Evolutionary conservation across 1,139 yeast species (phyloP), one percentile per base, ranked within the genome.

Genomic region (Candida tetrigidarum): DNA sequence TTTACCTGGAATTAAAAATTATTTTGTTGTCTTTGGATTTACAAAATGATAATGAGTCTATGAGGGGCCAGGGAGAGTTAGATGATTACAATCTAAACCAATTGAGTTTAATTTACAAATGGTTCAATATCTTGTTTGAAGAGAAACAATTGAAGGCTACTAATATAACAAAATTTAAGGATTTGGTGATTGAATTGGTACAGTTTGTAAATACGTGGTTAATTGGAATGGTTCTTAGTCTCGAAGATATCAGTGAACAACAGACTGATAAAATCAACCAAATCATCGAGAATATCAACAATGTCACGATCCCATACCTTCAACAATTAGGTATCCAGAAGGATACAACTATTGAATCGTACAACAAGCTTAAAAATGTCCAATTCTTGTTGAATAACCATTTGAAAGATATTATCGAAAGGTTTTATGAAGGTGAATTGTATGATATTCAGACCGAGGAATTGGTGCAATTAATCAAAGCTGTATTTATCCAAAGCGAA

Each of bases 401-500:
- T 54, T 67, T 91, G 60, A 82, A 76, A 28, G 86, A 83, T 36
- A 90, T 91, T 40, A 76, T 85, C 75, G 86, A 80, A 25, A 61
- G 81, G 57, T 86, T 85, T 55, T 85, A 84, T 56, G 82, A 81
- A 49, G 95, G 92, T 12, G 86, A 83, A 44, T 80, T 89, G 49
- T 87, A 76, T 50, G 91, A 90, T 54, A 77, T 88, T 48, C 69
- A 79, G 7, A 81, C 95, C 0, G 68, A 73, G 2, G 97, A 91
- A 62, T 66, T 92, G 45, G 71, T 83, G 3, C 60, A 67, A 8
- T 67, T 91, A 57, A 71, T 92, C n/a, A 54, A 64, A 49, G 62
- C 66, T 35, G 66, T 89, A 42, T 91, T 91, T 63, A 81, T 87
- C 4, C 87, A 87, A 42, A 85, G 95, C 48, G 84, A 82, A 6